These are phyloP conservation scores for Phaffia rhodozyma DNA, from an alignment of 1,284 basidiomycete species.

Conservation along the genomic window DNA sequence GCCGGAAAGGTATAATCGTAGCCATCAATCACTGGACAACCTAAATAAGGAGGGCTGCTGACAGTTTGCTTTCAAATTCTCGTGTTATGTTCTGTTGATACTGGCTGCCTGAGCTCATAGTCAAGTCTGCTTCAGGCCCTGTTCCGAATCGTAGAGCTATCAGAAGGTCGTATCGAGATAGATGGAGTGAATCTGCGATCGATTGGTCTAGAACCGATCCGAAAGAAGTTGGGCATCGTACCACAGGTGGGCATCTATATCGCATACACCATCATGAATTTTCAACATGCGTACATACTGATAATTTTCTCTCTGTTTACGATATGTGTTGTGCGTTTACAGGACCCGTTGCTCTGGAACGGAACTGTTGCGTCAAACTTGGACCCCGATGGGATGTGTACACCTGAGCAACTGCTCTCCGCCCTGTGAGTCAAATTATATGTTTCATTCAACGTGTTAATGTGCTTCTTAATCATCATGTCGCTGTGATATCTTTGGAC, in stretches of 20 bases:
- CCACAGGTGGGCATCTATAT: slow-evolving; percentile 44
- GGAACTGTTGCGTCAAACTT: slow-evolving; percentile 46
- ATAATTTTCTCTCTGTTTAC: too few relatives aligned
- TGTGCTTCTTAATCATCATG: slow-evolving; percentile 28
- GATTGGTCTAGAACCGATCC: slow-evolving; percentile 45
- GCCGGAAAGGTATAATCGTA: not conserved
- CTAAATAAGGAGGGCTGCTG: too few relatives aligned
- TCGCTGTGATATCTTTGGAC: slow-evolving; percentile 42
- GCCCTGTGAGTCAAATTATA: too few relatives aligned
- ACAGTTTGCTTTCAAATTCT: too few relatives aligned
- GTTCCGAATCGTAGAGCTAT: slow-evolving; percentile 54
- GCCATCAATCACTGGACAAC: not conserved
- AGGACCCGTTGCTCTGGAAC: slow-evolving; percentile 54
- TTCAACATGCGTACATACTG: too few relatives aligned
- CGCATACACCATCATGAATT: too few relatives aligned
- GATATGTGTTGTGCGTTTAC: too few relatives aligned
- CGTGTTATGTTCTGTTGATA: too few relatives aligned
- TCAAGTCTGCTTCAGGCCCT: slow-evolving; percentile 48
- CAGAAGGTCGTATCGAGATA: slow-evolving; percentile 50
- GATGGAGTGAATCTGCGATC: slow-evolving; percentile 46
- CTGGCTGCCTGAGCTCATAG: slow-evolving; percentile 17
- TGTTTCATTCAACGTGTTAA: slow-evolving; percentile 29
- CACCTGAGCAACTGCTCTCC: slow-evolving; percentile 20
- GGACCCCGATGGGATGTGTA: slow-evolving; percentile 51
- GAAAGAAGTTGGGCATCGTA: slow-evolving; percentile 49